Evolutionary conservation across 352 stramenopile genomes (phyloP).

Genomic region (Phytopythium kandeliae): DNA sequence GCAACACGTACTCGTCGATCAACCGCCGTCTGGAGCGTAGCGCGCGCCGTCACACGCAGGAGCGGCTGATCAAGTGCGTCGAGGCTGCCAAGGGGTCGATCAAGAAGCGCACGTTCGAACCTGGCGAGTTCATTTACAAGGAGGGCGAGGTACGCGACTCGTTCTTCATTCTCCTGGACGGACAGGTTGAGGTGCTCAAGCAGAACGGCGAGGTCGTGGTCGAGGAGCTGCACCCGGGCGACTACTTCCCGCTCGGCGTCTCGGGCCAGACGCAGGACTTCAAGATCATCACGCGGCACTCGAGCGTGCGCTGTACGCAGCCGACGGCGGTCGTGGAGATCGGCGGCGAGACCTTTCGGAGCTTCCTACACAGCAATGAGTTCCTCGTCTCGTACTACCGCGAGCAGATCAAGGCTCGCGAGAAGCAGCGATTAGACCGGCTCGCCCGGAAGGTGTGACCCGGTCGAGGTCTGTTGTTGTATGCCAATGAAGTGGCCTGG

Average conservation of each 20-base stretch:
- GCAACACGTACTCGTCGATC: constrained; percentile 67
- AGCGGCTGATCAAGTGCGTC: constrained; percentile 74
- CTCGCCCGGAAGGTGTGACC: constrained; percentile 1
- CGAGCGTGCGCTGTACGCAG: constrained; percentile 63
- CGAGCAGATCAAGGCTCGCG: constrained; percentile 60
- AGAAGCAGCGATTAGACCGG: constrained; percentile 46
- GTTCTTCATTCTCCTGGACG: constrained; percentile 75
- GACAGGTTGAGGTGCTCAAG: constrained; percentile 66
- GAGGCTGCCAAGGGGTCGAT: constrained; percentile 67
- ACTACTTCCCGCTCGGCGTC: constrained; percentile 80
- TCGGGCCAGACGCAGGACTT: constrained; percentile 56
- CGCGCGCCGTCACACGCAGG: constrained; percentile 50
- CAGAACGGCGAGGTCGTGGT: constrained; percentile 62
- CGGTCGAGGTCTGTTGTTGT: not conserved
- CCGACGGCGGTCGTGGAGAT: constrained; percentile 75
- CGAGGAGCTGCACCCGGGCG: constrained; percentile 58
- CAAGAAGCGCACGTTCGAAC: constrained; percentile 48
- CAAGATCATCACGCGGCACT: constrained; percentile 67
- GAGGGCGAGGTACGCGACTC: constrained; percentile 72
- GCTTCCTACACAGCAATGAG: constrained; percentile 79
- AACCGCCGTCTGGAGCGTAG: constrained; percentile 59
- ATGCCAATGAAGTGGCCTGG: too few relatives aligned
- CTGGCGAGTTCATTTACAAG: constrained; percentile 72
- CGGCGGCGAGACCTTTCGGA: constrained; percentile 74
- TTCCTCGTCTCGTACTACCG: constrained; percentile 79